Evolutionary conservation across 2,329 filamentous ascomycete species (phyloP).

Genomic region (Cladosporium sp.): DNA sequence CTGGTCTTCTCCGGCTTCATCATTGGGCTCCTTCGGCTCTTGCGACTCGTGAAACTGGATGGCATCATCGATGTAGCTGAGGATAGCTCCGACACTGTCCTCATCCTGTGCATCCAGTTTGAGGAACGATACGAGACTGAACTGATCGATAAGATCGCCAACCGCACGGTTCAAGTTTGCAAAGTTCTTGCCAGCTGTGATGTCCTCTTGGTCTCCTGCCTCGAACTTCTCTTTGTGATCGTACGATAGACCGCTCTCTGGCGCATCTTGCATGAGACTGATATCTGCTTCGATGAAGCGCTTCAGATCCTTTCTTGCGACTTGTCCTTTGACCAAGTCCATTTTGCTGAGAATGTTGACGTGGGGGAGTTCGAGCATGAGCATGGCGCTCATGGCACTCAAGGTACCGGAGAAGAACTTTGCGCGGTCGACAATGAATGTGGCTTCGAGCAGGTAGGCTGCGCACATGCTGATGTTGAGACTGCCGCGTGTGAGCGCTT

Average conservation of each 20-base stretch:
- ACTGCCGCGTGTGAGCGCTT: conserved; percentile 76
- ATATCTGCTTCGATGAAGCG: conserved; percentile 86
- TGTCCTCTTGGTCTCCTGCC: conserved; percentile 58
- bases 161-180: conserved; percentile 83
- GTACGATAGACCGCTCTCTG: conserved; percentile 52
- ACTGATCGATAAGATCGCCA: conserved; percentile 88
- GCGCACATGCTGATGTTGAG: conserved; percentile 92
- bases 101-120: conserved; percentile 88
- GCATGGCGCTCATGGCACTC: conserved; percentile 97
- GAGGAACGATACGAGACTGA: conserved; percentile 95
- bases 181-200: conserved; percentile 74
- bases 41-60: conserved; percentile 93
- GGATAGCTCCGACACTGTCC: conserved; percentile 79
- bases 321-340: conserved; percentile 89
- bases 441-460: conserved; percentile 90
- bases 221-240: conserved; percentile 41
- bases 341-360: conserved; percentile 97
- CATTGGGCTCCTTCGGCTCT: conserved; percentile 78
- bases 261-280: conserved; percentile 77
- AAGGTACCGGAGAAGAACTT: conserved; percentile 97
- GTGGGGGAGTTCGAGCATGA: conserved; percentile 96
- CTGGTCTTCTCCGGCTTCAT: conserved; percentile 55
- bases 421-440: conserved; percentile 90
- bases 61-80: conserved; percentile 92
- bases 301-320: conserved; percentile 84